Conservation (phyloP, 306 rosid genomes). For the Spatholobus suberectus region DNA sequence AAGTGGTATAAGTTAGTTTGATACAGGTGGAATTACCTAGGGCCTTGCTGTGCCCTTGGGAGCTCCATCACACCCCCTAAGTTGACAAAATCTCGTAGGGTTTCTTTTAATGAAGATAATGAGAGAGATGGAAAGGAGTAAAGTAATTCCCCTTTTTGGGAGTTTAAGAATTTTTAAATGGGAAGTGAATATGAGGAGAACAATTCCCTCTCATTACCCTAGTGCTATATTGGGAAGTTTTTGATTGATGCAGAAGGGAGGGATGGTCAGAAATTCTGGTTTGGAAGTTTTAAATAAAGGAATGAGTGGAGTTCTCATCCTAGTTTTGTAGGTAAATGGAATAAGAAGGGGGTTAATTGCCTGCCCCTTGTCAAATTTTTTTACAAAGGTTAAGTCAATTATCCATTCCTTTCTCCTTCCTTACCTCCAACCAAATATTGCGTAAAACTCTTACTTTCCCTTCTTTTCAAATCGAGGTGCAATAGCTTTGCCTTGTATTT, state of each 20-base stretch:
- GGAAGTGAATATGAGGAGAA: background rate
- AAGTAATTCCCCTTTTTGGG: background rate
- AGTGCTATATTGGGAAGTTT: background rate
- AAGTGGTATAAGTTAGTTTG: constrained; percentile 27
- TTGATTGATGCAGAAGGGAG: background rate
- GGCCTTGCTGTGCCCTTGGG: background rate
- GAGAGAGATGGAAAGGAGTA: background rate
- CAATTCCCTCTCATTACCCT: background rate
- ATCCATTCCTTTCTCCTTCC: background rate
- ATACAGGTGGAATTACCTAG: background rate
- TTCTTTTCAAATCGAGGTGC: background rate
- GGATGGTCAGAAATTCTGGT: background rate
- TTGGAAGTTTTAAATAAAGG: background rate
- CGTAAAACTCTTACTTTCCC: background rate
- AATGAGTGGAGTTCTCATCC: background rate
- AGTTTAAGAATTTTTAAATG: background rate
- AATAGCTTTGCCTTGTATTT: background rate
- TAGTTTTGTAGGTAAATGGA: background rate
- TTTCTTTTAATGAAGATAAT: background rate
- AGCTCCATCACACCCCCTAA: constrained; percentile 16
- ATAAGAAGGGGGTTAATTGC: background rate
- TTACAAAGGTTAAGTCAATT: background rate
- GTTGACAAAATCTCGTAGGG: background rate
- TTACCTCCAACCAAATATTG: background rate
- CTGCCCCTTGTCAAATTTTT: background rate